Evolutionary conservation across 495 filamentous ascomycete species (phyloP).

Genomic region (Choiromyces venosus): DNA sequence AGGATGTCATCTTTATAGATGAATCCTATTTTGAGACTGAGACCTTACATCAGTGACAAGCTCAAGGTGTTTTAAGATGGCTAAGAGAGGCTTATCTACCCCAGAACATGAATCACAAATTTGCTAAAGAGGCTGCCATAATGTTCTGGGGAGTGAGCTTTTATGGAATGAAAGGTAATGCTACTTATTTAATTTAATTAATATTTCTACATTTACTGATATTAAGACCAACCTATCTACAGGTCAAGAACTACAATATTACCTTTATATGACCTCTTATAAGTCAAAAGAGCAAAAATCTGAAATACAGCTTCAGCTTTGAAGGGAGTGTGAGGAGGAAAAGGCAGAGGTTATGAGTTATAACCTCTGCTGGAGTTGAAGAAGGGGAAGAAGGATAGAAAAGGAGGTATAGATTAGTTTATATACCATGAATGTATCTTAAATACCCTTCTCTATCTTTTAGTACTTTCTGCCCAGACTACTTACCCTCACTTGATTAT

Average conservation of each 20-base stretch:
- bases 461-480: not conserved
- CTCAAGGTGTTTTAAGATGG: not conserved
- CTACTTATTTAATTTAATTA: not conserved
- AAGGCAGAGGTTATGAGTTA: not conserved
- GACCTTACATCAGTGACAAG: not conserved
- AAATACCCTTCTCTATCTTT: not conserved
- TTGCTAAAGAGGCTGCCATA: not conserved
- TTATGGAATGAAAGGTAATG: not conserved
- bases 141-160: slow-evolving; percentile 15
- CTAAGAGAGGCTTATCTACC: not conserved
- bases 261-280: slow-evolving; percentile 5
- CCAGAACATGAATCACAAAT: not conserved
- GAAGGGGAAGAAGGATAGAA: not conserved
- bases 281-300: not conserved
- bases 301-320: not conserved
- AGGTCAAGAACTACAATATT: not conserved
- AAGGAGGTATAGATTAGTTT: slow-evolving; percentile 4
- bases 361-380: not conserved
- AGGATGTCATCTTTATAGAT: slow-evolving; percentile 5
- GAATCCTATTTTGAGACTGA: not conserved
- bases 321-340: slow-evolving; percentile 10
- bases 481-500: not conserved
- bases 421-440: slow-evolving; percentile 12
- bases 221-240: not conserved
- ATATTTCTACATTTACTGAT: not conserved